phyloP scores from a whole-genome alignment of 257 asterid genomes.

The Capsicum rhomboideum region DNA sequence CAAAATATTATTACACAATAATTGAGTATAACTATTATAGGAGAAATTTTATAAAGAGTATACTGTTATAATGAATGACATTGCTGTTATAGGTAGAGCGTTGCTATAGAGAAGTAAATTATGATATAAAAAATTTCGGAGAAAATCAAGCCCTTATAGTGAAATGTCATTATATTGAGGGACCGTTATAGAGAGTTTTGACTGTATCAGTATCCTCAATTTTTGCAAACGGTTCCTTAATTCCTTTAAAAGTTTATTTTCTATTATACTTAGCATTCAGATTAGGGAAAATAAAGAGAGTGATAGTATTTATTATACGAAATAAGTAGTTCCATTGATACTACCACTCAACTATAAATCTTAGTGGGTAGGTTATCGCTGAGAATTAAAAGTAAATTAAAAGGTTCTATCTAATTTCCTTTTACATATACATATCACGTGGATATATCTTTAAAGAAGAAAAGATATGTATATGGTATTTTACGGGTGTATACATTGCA shows the following conservation, averaged over 20 bases:
- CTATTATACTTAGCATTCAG: not conserved
- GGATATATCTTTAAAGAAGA: not conserved
- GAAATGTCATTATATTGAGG: no score
- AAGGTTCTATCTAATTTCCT: not conserved
- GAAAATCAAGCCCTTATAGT: no score
- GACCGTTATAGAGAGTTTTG: no score
- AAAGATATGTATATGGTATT: not conserved
- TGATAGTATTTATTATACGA: not conserved
- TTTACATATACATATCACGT: not conserved
- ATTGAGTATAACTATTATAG: no score
- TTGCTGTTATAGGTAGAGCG: no score
- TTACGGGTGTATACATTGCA: not conserved
- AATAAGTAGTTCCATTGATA: not conserved
- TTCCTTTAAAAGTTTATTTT: not conserved
- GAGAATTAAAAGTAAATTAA: not conserved
- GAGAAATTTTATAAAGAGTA: no score
- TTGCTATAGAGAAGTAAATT: no score
- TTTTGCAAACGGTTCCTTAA: no score
- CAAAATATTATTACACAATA: no score
- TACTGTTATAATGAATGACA: no score
- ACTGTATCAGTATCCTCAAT: not conserved
- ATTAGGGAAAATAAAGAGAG: not conserved
- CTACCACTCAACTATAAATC: not conserved
- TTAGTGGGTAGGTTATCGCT: not conserved
- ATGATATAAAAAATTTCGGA: no score